Base-by-base conservation (phyloP, 75 land plant genomes). In the Selaginella tamariscina region DNA sequence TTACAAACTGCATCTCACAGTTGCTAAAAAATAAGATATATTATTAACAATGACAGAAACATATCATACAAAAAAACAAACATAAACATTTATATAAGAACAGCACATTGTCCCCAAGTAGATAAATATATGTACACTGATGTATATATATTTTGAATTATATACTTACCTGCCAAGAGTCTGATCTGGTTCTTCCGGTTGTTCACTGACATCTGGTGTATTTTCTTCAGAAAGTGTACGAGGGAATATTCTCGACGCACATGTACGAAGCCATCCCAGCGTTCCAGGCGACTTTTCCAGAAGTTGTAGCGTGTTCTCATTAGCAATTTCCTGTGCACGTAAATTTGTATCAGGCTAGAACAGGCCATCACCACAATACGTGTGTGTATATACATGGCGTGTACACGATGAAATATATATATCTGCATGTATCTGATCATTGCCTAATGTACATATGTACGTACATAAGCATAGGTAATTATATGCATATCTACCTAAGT, bases 181-280 rank as follows among this genome's bases (percentile, higher is more conserved):
- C 27, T 2, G 56, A 8, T 23, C 27, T 23, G 5, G 2, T 49
- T 68, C 20, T 33, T 22, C n/a, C 24, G 0, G 18, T 24, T 54
- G 15, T 26, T 20, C 24, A 33, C 33, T 66, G 33, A 2, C 68
- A 15, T 32, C 33, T 29, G 2, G 39, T 22, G 27, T 27, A 44
- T 54, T 26, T 9, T 13, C 27, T 56, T 54, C 21, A 39, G 56
- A 68, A 68, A 54, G 18, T n/a, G 11, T 39, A 39, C 28, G 59
- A 9, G 56, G 73, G 18, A 87, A 80, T 1, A 87, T 64, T 59
- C 55, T 79, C n/a, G 85, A 69, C 28, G 84, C 73, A 68, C 91
- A 87, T 20, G 71, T 82, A 9, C 74, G 82, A 1, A 87, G 66
- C 85, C 84, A 84, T 28, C 81, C 80, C 49, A 84, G 66, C 0